Conservation (phyloP, 805 yeast species). For the Kazachstania kunashirensis region DNA sequence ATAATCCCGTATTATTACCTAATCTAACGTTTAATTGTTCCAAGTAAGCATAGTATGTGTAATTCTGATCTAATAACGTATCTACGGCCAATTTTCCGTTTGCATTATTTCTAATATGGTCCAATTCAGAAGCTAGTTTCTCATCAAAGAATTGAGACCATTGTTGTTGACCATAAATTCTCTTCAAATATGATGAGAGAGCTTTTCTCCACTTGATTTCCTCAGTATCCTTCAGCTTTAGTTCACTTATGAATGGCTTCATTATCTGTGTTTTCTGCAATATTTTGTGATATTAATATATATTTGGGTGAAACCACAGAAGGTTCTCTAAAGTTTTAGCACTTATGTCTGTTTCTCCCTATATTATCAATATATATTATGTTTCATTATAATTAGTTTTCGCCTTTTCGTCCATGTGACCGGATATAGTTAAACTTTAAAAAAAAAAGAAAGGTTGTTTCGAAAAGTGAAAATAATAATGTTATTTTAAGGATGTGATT, state of each 20-base stretch:
- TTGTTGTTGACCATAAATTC: conserved; percentile 24
- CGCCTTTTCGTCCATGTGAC: no score
- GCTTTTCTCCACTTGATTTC: conserved; percentile 25
- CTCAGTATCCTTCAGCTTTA: conserved; percentile 27
- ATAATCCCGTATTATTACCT: conserved; percentile 50
- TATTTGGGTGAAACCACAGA: no score
- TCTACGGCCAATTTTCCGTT: conserved; percentile 27
- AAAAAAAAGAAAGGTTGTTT: no score
- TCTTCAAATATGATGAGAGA: conserved; percentile 23
- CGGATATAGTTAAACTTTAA: no score
- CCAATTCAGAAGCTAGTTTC: conserved; percentile 18
- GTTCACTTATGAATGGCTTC: conserved; percentile 20
- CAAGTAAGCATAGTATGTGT: conserved; percentile 68
- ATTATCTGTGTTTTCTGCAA: no score
- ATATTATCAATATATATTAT: no score
- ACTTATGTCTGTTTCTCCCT: no score
- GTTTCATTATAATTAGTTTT: no score
- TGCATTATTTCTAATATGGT: conserved; percentile 24
- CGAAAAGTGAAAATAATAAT: no score
- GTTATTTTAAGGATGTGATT: no score
- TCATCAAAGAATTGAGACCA: conserved; percentile 27
- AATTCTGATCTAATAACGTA: conserved; percentile 30
- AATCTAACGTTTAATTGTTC: conserved; percentile 71
- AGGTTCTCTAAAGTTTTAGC: no score
- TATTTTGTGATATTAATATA: no score